Evolutionary conservation across 257 asterid genomes (phyloP), one percentile per base, ranked within the genome.

Genomic region (Anisodus tanguticus): DNA sequence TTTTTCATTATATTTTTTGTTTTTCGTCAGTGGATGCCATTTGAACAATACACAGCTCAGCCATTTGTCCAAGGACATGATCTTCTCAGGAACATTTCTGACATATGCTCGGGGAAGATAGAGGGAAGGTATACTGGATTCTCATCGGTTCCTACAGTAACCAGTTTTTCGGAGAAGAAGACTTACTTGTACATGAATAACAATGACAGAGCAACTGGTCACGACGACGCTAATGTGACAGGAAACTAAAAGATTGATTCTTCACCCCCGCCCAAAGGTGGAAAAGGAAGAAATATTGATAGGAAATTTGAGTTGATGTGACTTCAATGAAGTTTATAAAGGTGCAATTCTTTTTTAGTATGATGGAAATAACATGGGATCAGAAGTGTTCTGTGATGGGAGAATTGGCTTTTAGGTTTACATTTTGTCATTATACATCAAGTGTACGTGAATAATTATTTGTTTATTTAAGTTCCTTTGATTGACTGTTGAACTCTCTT

Each of bases 1-100:
- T 76, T 76, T 49, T 76, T 76, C 26, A 9, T 3, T 3, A 31
- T 51, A 31, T 22, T 76, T 71, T 45, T 11, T 62, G 41, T 13
- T 51, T 58, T 53, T 31, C 82, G 22, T 17, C 94, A 95, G 99
- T 97, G 99, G 99, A 93, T 97, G 98, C 94, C 97, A 12, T 92
- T 89, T 6, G 92, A 93, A 83, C 97, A 94, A 88, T 97, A 95
- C 62, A 89, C 84, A 72, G 91, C 92, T 54, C 99, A 95, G 85
- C 93, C 96, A n/a, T 86, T 93, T n/a, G 84, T 94, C 8, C 93
- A 90, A 88, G 88, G 91, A 67, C 92, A 93, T n/a, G 91, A 92
- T 57, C 91, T 95, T 85, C 82, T 89, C 9, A 87, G 83, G 82
- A 85, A 86, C 86, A 86, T 96, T 43, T 84, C 89, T 58, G 92